These are phyloP conservation scores for Dimargaris cristalligena DNA, from an alignment of 192 early-diverging fungal genomes.

Conservation along the genomic window DNA sequence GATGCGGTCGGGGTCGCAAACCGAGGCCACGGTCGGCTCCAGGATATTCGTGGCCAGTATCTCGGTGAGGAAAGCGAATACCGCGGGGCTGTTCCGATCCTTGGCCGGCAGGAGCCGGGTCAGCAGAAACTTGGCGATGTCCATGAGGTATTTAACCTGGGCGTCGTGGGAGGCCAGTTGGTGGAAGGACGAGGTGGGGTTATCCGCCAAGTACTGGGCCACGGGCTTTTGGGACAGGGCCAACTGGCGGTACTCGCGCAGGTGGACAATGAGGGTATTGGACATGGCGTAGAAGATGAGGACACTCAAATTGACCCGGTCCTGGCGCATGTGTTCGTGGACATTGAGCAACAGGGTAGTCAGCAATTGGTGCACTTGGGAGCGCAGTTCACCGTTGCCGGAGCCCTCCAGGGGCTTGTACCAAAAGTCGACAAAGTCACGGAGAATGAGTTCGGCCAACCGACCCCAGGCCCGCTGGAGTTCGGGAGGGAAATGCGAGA, in stretches of 20 bases:
- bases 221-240: neutral
- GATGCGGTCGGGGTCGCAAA: conserved; percentile 8
- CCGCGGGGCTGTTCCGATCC: conserved; percentile 1
- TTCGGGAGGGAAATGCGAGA: neutral
- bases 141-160: conserved; percentile 1
- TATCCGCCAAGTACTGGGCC: neutral
- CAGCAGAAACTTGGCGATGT: neutral
- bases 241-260: conserved; percentile 11
- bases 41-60: conserved; percentile 10
- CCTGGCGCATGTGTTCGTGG: neutral
- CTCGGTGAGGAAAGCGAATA: conserved; percentile 8
- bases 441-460: conserved; percentile 6
- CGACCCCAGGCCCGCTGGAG: neutral
- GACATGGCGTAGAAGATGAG: conserved; percentile 1
- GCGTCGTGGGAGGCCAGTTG: neutral
- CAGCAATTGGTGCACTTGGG: neutral
- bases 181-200: neutral
- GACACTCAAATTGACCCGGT: conserved; percentile 1
- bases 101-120: neutral
- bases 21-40: conserved; percentile 2
- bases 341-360: neutral
- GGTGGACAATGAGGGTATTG: conserved; percentile 10
- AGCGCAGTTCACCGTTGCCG: neutral
- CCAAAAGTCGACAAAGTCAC: conserved; percentile 12
- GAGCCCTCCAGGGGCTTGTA: conserved; percentile 4